These are phyloP conservation scores for Aspergillus leporis DNA, from an alignment of 495 filamentous ascomycete species.

Conservation along the genomic window DNA sequence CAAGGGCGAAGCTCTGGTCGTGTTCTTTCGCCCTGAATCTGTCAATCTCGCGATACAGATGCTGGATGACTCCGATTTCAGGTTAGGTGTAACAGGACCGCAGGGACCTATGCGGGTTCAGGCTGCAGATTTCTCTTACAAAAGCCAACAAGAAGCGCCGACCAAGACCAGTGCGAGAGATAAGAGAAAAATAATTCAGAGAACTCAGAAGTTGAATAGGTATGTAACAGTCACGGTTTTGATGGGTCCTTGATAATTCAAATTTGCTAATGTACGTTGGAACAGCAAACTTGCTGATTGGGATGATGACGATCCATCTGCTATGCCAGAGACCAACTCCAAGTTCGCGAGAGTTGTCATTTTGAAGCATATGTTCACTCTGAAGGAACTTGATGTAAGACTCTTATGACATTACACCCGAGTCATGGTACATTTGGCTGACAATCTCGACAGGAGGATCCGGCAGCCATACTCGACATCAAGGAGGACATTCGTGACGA, in stretches of 20 bases:
- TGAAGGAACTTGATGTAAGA: slow-evolving; percentile 70
- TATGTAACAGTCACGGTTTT: slow-evolving; percentile 27
- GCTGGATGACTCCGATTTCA: slow-evolving; percentile 86
- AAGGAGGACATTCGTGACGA: slow-evolving; percentile 92
- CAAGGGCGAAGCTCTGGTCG: slow-evolving; percentile 90
- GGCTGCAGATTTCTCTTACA: slow-evolving; percentile 85
- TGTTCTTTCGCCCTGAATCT: slow-evolving; percentile 91
- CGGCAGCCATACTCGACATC: slow-evolving; percentile 81
- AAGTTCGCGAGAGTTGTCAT: slow-evolving; percentile 80
- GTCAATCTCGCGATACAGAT: slow-evolving; percentile 88
- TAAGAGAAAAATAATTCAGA: slow-evolving; percentile 84
- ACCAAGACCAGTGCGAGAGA: slow-evolving; percentile 57
- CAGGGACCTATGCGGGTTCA: slow-evolving; percentile 75
- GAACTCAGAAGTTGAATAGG: slow-evolving; percentile 81
- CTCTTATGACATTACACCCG: background rate
- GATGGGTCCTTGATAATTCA: background rate
- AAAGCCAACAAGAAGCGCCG: slow-evolving; percentile 62
- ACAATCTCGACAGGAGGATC: slow-evolving; percentile 62
- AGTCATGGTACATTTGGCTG: slow-evolving; percentile 10
- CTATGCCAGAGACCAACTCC: slow-evolving; percentile 54
- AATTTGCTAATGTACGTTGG: slow-evolving; percentile 12
- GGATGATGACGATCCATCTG: slow-evolving; percentile 80
- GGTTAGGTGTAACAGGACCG: slow-evolving; percentile 56
- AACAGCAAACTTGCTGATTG: slow-evolving; percentile 85
- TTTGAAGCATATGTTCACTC: slow-evolving; percentile 92